Evolutionary conservation across 345 rosid genomes (phyloP).

Genomic region (Raphanus sativus): DNA sequence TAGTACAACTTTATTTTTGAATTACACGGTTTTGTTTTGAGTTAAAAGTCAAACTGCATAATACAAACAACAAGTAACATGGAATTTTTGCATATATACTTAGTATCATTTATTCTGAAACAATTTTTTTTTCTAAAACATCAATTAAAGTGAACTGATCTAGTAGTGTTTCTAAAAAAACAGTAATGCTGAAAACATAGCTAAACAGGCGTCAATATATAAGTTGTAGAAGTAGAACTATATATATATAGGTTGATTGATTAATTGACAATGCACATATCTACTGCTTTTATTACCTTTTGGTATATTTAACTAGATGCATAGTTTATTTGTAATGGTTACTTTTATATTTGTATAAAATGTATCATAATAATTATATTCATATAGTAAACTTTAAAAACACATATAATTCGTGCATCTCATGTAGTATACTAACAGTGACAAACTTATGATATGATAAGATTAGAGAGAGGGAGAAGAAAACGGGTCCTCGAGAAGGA

Average conservation of each 20-base stretch:
- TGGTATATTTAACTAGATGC: neutral
- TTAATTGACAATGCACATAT: neutral
- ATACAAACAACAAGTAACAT: no score
- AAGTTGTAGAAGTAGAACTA: neutral
- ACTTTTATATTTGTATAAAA: neutral
- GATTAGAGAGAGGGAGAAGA: conserved; percentile 77
- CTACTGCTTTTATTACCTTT: neutral
- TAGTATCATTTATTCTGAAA: no score
- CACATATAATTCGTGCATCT: neutral
- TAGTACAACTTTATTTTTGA: conserved; percentile 7
- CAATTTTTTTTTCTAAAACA: no score
- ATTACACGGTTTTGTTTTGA: neutral
- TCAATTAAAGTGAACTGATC: neutral
- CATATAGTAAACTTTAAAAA: neutral
- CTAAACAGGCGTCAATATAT: neutral
- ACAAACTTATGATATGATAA: conserved; percentile 22
- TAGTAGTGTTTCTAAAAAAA: neutral
- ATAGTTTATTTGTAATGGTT: neutral
- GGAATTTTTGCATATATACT: no score
- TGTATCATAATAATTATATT: neutral
- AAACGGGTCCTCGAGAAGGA: conserved; percentile 37
- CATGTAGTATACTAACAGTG: neutral
- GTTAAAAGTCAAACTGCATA: neutral
- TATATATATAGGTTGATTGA: neutral
- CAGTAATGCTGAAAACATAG: neutral